A percentile compares a stretch with the other conserved stretches of the same genome.
Conservation (phyloP, 2,329 filamentous ascomycete species). For the Fusarium veterinarium region DNA sequence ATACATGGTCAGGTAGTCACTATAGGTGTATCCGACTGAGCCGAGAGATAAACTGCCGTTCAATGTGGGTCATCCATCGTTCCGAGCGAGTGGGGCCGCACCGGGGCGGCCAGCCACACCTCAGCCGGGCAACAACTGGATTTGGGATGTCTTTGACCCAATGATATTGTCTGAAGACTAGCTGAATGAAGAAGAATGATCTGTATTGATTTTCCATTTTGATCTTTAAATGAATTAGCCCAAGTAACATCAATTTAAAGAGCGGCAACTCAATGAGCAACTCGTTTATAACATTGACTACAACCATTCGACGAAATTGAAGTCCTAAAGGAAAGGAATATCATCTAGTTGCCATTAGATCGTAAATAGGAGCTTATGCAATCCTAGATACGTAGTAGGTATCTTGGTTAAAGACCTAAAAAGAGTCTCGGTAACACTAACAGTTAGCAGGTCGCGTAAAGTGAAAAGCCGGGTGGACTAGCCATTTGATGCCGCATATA, state of each 20-base stretch:
- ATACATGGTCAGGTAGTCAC: not conserved
- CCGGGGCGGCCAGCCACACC: not conserved
- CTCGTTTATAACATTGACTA: not conserved
- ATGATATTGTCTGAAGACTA: not conserved
- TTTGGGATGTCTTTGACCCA: not conserved
- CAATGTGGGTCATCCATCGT: not conserved
- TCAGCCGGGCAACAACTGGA: not conserved
- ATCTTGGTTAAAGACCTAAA: not conserved
- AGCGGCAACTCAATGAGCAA: not conserved
- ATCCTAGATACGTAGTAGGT: not conserved
- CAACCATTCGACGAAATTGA: not conserved
- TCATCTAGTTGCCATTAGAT: not conserved
- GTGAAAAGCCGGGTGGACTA: conserved; percentile 16
- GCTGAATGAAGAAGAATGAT: not conserved
- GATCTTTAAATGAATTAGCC: not conserved
- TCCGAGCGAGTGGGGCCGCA: not conserved
- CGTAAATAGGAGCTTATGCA: not conserved
- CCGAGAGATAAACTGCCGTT: not conserved
- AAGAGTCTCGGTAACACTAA: not conserved
- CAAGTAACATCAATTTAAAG: not conserved
- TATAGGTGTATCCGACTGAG: not conserved
- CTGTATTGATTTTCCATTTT: not conserved
- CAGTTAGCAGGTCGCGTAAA: conserved; percentile 3
- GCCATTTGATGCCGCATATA: not conserved
- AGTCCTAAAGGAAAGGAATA: not conserved